Evolutionary conservation across 441 rosid genomes (phyloP), one percentile per base, ranked within the genome.

Genomic region (Brassica hybrid): DNA sequence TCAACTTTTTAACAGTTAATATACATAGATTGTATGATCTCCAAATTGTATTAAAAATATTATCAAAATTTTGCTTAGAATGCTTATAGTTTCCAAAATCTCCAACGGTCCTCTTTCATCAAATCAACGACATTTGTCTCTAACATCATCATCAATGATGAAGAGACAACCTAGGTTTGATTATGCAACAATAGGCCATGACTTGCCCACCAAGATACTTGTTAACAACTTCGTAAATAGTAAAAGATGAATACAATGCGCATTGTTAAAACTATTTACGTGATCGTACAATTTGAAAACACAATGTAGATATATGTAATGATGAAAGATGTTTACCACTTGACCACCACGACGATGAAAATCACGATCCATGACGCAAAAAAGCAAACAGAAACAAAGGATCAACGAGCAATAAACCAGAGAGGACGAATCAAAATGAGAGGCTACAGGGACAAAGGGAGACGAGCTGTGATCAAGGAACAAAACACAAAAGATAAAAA

Each of bases 311-410:
- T 21, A 59, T 13, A 43, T 27, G 3, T 14, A 10, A 21, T 72
- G 63, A 65, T 19, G 5, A 32, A 58, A 19, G 60, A 75, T 54
- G 72, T 83, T 79, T 85, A 90, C 94, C 91, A 80, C 82, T 78
- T 80, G 79, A 58, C 84, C 86, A 41, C 68, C 86, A 41, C 68
- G 90, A 32, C 81, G 85, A 71, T 67, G 78, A 74, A 23, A 80
- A 45, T 74, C 83, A 67, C 78, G 80, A 48, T 80, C 91, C 94
- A 90, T 90, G 59, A 82, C 2, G 76, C 62, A n/a, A 80, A 17
- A 50, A 41, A 16, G 65, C 18, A 67, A 52, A 48, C 0, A 23
- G 59, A 67, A 36, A 56, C 71, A 62, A 69, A 64, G 5, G 61
- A 74, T 25, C 58, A 56, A 67, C 13, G 69, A 67, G 64, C 45